phyloP scores from a whole-genome alignment of 495 filamentous ascomycete genomes.

The Rostrohypoxylon terebratum region DNA sequence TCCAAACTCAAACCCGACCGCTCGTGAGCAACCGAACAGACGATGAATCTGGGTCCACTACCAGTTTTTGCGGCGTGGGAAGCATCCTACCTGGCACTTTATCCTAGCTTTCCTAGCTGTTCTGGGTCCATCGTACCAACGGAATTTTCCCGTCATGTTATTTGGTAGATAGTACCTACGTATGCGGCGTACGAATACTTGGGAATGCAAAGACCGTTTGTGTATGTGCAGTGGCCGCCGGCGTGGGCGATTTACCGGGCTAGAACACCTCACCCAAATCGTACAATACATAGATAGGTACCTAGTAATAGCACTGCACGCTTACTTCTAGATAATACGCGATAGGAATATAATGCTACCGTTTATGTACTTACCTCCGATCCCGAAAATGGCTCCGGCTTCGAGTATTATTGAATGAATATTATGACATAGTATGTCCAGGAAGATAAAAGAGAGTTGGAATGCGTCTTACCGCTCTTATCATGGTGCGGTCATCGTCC shows the following conservation, averaged over 20 bases:
- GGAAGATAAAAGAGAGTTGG: not conserved
- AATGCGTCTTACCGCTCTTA: constrained; percentile 13
- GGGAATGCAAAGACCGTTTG: constrained; percentile 10
- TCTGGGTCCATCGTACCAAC: not conserved
- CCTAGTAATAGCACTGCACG: not conserved
- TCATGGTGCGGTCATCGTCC: constrained; percentile 35
- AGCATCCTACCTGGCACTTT: not conserved
- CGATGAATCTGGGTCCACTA: not conserved
- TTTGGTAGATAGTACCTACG: not conserved
- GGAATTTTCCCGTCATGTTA: not conserved
- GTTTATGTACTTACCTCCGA: not conserved
- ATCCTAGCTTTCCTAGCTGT: not conserved
- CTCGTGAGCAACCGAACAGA: not conserved
- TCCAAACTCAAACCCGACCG: constrained; percentile 25
- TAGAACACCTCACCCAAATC: not conserved
- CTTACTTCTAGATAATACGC: not conserved
- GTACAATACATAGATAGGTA: no score
- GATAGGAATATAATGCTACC: not conserved
- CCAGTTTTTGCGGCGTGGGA: constrained; percentile 1
- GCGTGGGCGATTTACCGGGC: not conserved
- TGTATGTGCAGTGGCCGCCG: no score
- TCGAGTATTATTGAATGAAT: constrained; percentile 1
- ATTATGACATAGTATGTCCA: not conserved
- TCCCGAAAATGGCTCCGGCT: not conserved
- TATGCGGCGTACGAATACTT: not conserved